Evolutionary conservation across 805 yeast species (phyloP), one percentile per base, ranked within the genome.

Genomic region (Cyberlindnera meyerae): DNA sequence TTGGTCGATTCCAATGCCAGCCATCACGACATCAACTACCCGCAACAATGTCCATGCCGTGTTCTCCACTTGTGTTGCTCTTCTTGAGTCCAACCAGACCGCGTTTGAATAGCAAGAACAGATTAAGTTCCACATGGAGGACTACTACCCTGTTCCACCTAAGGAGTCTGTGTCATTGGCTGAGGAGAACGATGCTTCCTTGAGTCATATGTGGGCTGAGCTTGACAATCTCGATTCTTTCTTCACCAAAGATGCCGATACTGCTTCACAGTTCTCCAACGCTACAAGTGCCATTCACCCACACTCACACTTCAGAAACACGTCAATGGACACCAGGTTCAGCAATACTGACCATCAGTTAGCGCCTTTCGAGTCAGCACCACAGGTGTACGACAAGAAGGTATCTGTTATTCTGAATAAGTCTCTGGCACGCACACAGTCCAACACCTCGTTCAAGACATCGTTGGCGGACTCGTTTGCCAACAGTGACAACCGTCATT

Each of bases 1-100:
- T 2, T 93, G 99, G 99, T 81, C 96, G 0, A 79, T 94, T 33
- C 95, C 97, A 2, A 83, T 85, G 90, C 96, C 98, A 3, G 85
- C 90, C 0, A 77, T 87, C 29, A 81, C 93, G 2, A 87, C 96
- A 0, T 82, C 95, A 0, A 75, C 84, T 12, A 85, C 97, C 1
- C 68, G 97, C 47, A 86, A 85, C 55, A 93, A 93, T 52, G 94
- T 93, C 2, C 97, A 93, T 58, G 89, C 97, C 0, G 97, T 93
- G 4, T 93, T 85, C 55, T 78, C 88, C 21, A 85, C 96, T 0
- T 90, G 97, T 54, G 72, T 74, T 57, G 49, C 54, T 0, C 31
- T 47, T 4, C 54, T 52, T 5, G 59, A 60, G 26, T 32, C 47
- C 14, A 35, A 31, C 20, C 47, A 43, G 29, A 59, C 58, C 25